Evolutionary conservation across 768 basidiomycete species (phyloP).

Genomic region (Termitomyces sp.): DNA sequence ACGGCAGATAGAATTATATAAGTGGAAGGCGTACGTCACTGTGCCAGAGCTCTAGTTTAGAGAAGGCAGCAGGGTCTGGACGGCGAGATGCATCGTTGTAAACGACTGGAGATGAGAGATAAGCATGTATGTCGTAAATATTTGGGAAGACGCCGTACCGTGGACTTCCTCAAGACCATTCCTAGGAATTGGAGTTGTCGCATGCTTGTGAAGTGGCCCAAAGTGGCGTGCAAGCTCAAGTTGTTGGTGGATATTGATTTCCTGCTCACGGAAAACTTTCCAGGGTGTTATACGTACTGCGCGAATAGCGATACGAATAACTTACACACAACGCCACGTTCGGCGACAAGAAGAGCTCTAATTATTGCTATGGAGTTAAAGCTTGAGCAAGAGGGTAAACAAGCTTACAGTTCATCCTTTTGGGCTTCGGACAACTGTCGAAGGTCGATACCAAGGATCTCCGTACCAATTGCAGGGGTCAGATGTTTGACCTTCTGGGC

Average conservation of each 20-base stretch:
- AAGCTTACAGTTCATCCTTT: conserved; percentile 72
- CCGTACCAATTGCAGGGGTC: conserved; percentile 71
- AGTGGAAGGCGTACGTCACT: conserved; percentile 49
- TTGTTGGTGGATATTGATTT: conserved; percentile 61
- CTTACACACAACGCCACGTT: conserved; percentile 70
- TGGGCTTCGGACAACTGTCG: conserved; percentile 58
- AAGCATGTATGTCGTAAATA: conserved; percentile 2
- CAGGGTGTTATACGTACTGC: not conserved
- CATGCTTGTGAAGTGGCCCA: conserved; percentile 77
- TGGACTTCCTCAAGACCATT: conserved; percentile 75
- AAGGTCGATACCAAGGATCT: conserved; percentile 68
- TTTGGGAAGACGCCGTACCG: conserved; percentile 28
- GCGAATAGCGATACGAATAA: not conserved
- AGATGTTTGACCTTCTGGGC: conserved; percentile 64
- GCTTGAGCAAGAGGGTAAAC: not conserved
- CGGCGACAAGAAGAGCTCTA: conserved; percentile 68
- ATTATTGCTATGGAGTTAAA: conserved; percentile 6
- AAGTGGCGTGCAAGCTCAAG: conserved; percentile 67
- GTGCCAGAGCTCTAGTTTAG: conserved; percentile 77
- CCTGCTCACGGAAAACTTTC: conserved; percentile 74
- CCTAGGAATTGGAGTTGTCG: conserved; percentile 73
- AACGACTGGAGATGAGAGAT: conserved; percentile 40
- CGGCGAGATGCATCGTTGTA: conserved; percentile 63
- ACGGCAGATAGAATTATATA: not conserved
- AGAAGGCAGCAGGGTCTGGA: conserved; percentile 59